A percentile compares a stretch with the other conserved stretches of the same genome.
Evolutionary conservation across 179 eudicot genomes (phyloP).

Genomic region (Beta corolliflora): DNA sequence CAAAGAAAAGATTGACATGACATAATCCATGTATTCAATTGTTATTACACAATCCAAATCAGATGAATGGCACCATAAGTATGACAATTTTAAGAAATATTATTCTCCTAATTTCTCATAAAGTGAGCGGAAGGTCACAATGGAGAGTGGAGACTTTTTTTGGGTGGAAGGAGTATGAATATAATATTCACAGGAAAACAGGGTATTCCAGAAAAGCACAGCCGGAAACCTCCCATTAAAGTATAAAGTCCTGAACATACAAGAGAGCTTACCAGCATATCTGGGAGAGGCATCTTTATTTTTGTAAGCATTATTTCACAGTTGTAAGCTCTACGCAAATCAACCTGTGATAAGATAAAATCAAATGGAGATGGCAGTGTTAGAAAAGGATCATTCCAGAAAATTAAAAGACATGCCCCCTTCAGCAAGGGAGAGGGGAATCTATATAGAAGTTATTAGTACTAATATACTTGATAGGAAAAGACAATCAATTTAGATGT

Average conservation of each 20-base stretch:
- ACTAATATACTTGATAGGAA: background rate
- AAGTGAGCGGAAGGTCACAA: background rate
- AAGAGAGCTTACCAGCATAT: conserved; percentile 45
- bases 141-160: background rate
- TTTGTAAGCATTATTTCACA: conserved; percentile 58
- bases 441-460: background rate
- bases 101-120: background rate
- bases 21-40: background rate
- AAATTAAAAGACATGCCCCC: background rate
- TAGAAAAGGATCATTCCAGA: background rate
- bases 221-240: background rate
- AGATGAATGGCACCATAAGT: background rate
- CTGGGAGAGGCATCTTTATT: conserved; percentile 55
- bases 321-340: conserved; percentile 52
- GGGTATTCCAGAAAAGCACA: background rate
- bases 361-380: background rate
- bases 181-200: background rate
- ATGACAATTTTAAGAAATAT: background rate
- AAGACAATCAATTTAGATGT: background rate
- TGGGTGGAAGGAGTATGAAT: background rate
- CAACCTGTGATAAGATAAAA: conserved; percentile 34
- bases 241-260: background rate
- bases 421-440: background rate
- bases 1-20: background rate
- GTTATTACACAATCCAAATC: background rate